Percentiles rank a stretch among this genome's conserved stretches.
phyloP scores from a whole-genome alignment of 164 flowering plant genomes.

The Aristolochia contorta region DNA sequence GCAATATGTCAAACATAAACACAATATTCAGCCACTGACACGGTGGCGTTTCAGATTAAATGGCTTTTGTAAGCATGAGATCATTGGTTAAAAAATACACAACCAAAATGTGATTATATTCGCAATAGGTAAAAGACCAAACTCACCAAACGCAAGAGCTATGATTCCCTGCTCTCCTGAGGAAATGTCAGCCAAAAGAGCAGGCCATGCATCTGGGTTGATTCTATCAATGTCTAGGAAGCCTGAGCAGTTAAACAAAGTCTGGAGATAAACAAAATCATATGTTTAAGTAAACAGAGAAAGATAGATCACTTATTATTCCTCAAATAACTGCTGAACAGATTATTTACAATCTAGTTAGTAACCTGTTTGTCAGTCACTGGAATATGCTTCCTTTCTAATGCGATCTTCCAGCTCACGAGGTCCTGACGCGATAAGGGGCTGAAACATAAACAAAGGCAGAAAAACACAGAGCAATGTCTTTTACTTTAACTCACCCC shows the following conservation, averaged over 20 bases:
- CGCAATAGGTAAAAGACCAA: too few species aligned
- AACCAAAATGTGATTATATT: too few species aligned
- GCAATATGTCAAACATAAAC: too few species aligned
- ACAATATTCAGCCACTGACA: too few species aligned
- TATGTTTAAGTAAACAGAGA: not conserved
- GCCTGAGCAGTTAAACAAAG: slow-evolving; percentile 55
- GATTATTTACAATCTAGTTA: not conserved
- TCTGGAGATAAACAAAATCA: slow-evolving; percentile 29
- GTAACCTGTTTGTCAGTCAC: slow-evolving; percentile 74
- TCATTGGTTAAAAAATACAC: too few species aligned
- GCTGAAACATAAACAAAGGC: slow-evolving; percentile 36
- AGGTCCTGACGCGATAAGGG: slow-evolving; percentile 96
- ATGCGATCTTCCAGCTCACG: slow-evolving; percentile 94
- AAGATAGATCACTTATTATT: not conserved
- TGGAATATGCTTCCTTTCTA: slow-evolving; percentile 75
- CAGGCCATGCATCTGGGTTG: slow-evolving; percentile 92
- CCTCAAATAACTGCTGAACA: slow-evolving; percentile 1
- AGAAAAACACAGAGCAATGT: not conserved
- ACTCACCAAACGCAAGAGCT: slow-evolving; percentile 84
- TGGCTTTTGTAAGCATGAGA: not conserved
- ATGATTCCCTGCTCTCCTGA: slow-evolving; percentile 79
- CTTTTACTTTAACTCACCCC: not conserved
- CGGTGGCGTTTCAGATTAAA: too few species aligned
- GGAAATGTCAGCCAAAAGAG: slow-evolving; percentile 78
- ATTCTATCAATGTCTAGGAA: slow-evolving; percentile 85